phyloP scores from a whole-genome alignment of 345 rosid genomes.

The Heritiera littoralis region DNA sequence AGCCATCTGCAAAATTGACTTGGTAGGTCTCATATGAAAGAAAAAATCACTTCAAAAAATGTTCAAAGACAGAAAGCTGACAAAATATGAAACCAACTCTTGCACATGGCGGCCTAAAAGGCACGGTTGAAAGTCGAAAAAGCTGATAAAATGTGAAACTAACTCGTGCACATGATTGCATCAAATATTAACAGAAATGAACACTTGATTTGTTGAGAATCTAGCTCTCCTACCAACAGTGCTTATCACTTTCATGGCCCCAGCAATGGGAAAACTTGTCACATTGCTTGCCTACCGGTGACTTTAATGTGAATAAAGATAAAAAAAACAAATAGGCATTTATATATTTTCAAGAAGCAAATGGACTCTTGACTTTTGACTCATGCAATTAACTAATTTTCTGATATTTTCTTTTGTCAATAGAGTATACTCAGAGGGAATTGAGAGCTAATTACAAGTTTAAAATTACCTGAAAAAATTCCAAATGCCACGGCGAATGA shows the following conservation, averaged over 20 bases:
- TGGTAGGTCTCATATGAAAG: background rate
- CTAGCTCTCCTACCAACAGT: background rate
- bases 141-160: background rate
- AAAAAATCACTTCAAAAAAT: background rate
- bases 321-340: background rate
- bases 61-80: background rate
- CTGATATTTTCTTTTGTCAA: background rate
- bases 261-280: background rate
- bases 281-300: background rate
- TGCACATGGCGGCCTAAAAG: background rate
- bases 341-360: background rate
- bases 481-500: constrained; percentile 71
- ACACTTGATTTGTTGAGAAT: background rate
- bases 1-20: background rate
- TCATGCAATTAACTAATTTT: background rate
- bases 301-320: background rate
- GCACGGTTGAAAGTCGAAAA: background rate
- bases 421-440: background rate
- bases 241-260: background rate
- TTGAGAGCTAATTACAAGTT: background rate
- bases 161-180: background rate
- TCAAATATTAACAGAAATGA: background rate
- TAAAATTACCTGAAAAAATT: constrained; percentile 73
- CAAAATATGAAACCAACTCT: background rate
- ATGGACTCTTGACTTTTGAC: background rate